Evolutionary conservation across 139 green algal species (phyloP).

Genomic region (Closterium sp.): DNA sequence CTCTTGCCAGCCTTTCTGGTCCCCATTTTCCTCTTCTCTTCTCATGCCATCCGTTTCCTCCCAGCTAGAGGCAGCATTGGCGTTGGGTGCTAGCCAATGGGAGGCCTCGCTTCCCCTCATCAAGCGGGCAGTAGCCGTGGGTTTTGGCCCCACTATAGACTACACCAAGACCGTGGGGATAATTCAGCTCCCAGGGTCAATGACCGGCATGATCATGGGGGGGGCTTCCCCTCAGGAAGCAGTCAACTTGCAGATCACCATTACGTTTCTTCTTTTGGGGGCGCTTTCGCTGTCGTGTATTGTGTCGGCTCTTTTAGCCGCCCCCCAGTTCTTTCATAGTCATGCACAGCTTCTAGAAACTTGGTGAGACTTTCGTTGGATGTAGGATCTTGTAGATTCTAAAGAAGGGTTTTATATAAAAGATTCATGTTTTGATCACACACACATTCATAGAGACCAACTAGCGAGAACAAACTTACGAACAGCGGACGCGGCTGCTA

Average conservation of each 20-base stretch:
- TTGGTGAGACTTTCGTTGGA: background rate
- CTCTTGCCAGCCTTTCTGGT: too few relatives aligned
- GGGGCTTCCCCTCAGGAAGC: slow-evolving; percentile 15
- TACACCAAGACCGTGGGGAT: slow-evolving; percentile 26
- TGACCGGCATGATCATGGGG: slow-evolving; percentile 37
- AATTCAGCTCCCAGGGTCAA: slow-evolving; percentile 19
- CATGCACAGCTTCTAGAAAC: background rate
- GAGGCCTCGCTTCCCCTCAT: background rate
- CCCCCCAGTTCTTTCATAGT: background rate
- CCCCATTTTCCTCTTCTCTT: background rate
- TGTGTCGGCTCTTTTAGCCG: background rate
- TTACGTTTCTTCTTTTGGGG: background rate
- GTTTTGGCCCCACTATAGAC: slow-evolving; percentile 16
- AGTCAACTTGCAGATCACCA: slow-evolving; percentile 13
- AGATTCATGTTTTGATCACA: too few relatives aligned
- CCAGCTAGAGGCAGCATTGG: slow-evolving; percentile 24
- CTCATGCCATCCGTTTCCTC: background rate
- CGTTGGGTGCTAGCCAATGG: slow-evolving; percentile 14
- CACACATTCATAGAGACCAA: too few relatives aligned
- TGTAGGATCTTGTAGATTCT: background rate
- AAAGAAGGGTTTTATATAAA: too few relatives aligned
- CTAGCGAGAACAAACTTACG: too few relatives aligned
- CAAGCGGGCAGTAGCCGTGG: background rate
- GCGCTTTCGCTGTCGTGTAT: background rate
- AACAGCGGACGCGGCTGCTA: too few relatives aligned